These are phyloP conservation scores for Echeveria elegans DNA, from an alignment of 164 flowering plant species.

Conservation along the genomic window DNA sequence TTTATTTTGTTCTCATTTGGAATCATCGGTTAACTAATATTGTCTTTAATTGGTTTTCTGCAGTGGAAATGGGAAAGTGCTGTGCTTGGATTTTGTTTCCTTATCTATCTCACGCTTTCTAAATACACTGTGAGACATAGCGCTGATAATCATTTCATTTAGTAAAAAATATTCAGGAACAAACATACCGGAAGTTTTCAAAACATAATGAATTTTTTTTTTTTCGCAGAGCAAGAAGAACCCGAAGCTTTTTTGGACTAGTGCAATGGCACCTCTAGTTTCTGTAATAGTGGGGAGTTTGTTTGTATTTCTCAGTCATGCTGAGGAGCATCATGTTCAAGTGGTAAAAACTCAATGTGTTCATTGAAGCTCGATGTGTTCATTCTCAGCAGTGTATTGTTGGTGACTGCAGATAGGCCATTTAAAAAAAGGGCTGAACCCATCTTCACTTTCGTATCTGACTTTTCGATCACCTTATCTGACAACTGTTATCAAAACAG, in stretches of 20 bases:
- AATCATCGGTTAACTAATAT: not conserved
- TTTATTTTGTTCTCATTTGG: too few species aligned
- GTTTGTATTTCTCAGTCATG: slow-evolving; percentile 36
- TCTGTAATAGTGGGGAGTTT: slow-evolving; percentile 35
- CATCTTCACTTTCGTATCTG: slow-evolving; percentile 48
- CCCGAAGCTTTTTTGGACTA: slow-evolving; percentile 37
- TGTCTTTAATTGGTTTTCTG: slow-evolving; percentile 13
- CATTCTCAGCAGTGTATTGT: not conserved
- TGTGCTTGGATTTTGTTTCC: slow-evolving; percentile 66
- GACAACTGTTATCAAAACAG: slow-evolving; percentile 45
- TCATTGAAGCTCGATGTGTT: too few species aligned
- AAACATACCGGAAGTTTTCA: not conserved
- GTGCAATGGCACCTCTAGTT: slow-evolving; percentile 41
- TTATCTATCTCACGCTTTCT: slow-evolving; percentile 66
- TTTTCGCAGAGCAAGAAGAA: slow-evolving; percentile 27
- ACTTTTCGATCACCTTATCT: slow-evolving; percentile 38
- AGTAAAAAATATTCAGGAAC: not conserved
- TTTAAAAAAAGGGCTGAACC: slow-evolving; percentile 63
- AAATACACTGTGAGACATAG: slow-evolving; percentile 54
- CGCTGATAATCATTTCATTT: not conserved
- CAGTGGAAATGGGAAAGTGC: slow-evolving; percentile 99
- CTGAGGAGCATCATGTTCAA: slow-evolving; percentile 38
- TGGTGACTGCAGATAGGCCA: slow-evolving; percentile 47
- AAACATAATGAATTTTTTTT: not conserved
- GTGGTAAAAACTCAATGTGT: slow-evolving; percentile 22